A percentile compares a stretch with the other conserved stretches of the same genome.
phyloP scores from a whole-genome alignment of 2,329 filamentous ascomycete genomes.

The Aspergillus luchuensis region DNA sequence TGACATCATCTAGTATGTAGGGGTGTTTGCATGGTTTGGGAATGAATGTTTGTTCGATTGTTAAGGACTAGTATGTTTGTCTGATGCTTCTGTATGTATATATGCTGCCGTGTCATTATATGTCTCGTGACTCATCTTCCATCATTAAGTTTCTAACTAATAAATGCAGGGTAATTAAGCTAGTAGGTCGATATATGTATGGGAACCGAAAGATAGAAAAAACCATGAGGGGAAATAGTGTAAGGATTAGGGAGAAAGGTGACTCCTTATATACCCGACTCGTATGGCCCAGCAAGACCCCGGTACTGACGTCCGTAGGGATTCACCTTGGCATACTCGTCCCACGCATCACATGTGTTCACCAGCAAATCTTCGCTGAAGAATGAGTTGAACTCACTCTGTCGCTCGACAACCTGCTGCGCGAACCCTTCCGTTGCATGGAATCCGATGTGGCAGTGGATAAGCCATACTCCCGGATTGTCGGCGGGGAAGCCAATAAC shows the following conservation, averaged over 20 bases:
- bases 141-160: not conserved
- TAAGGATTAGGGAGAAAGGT: not conserved
- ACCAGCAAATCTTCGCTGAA: slow-evolving; percentile 23
- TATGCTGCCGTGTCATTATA: not conserved
- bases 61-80: too few species aligned
- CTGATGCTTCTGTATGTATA: not conserved
- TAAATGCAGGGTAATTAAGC: too few species aligned
- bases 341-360: slow-evolving; percentile 21
- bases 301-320: slow-evolving; percentile 4
- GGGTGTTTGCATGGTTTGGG: too few species aligned
- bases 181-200: too few species aligned
- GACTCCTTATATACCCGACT: not conserved
- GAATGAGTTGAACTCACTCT: slow-evolving; percentile 26
- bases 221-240: too few species aligned
- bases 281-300: not conserved
- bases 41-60: too few species aligned
- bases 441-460: slow-evolving; percentile 40
- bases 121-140: not conserved
- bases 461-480: slow-evolving; percentile 52
- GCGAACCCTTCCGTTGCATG: slow-evolving; percentile 34
- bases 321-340: slow-evolving; percentile 18
- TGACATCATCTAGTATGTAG: too few species aligned
- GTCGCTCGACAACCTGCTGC: slow-evolving; percentile 36
- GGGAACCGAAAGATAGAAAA: too few species aligned
- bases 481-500: slow-evolving; percentile 55